Evolutionary conservation across 306 rosid genomes (phyloP).

Genomic region (Rosa persica): DNA sequence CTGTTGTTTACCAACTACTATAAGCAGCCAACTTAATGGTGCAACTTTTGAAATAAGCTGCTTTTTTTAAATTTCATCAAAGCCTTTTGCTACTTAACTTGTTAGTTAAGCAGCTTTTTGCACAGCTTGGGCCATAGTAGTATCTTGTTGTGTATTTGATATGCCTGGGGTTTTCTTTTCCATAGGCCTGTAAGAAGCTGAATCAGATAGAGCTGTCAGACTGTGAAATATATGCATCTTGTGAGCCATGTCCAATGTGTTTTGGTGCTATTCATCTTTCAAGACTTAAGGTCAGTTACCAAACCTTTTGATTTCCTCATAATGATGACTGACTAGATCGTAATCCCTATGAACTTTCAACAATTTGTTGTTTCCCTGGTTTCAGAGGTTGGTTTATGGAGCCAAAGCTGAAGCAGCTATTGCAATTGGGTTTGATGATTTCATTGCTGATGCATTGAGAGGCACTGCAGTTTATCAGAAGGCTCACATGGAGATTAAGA

Average conservation of each 20-base stretch:
- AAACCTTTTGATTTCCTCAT: conserved; percentile 6
- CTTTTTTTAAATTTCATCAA: too few species aligned
- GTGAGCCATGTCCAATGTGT: conserved; percentile 99
- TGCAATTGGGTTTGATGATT: conserved; percentile 76
- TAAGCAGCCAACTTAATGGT: too few species aligned
- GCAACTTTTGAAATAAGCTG: too few species aligned
- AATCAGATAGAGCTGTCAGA: conserved; percentile 68
- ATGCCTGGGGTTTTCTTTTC: conserved; percentile 12
- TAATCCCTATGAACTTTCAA: background rate
- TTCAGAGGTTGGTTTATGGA: conserved; percentile 88
- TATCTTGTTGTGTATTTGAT: background rate
- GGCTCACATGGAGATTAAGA: conserved; percentile 76
- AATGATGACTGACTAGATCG: background rate
- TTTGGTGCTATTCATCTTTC: conserved; percentile 92
- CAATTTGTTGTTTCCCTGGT: background rate
- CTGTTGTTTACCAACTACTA: too few species aligned
- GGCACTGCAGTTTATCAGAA: conserved; percentile 77
- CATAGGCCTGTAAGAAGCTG: conserved; percentile 83
- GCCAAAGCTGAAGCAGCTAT: conserved; percentile 89
- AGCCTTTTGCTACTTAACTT: too few species aligned
- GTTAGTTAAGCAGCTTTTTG: too few species aligned
- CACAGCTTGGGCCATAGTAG: background rate
- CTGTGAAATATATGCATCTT: conserved; percentile 89
- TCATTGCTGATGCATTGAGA: conserved; percentile 78
- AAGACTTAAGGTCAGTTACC: conserved; percentile 61